Conservation (phyloP, 2,329 filamentous ascomycete genomes). For the Talaromyces sp. region DNA sequence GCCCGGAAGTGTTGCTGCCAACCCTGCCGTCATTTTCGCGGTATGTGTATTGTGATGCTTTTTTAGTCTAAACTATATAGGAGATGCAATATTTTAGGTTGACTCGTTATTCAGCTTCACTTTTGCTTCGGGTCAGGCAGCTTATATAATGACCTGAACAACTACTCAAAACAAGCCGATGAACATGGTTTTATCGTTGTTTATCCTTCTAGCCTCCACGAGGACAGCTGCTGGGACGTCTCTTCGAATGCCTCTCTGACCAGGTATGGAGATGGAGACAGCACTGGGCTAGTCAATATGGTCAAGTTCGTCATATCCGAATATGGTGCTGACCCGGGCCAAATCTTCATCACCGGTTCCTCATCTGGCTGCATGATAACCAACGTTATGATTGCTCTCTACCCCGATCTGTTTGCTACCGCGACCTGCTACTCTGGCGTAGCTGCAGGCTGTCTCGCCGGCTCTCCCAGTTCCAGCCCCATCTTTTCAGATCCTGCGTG, state of each 20-base stretch:
- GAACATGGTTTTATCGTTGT: constrained; percentile 6
- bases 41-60: background rate
- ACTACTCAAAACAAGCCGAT: background rate
- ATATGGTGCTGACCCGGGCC: constrained; percentile 1
- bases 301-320: constrained; percentile 4
- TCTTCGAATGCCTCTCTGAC: background rate
- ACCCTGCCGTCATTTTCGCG: constrained; percentile 8
- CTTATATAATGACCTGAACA: too few species aligned
- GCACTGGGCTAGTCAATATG: constrained; percentile 3
- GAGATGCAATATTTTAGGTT: too few species aligned
- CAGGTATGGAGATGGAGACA: background rate
- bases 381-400: constrained; percentile 3
- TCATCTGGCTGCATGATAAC: constrained; percentile 8
- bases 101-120: too few species aligned
- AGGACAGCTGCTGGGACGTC: constrained; percentile 4
- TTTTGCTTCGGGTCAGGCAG: too few species aligned
- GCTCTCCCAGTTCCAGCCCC: background rate
- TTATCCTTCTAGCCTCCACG: background rate
- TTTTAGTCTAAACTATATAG: too few species aligned
- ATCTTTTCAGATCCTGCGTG: constrained; percentile 1
- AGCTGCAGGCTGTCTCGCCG: constrained; percentile 1
- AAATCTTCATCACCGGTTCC: constrained; percentile 4
- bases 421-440: constrained; percentile 1
- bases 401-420: constrained; percentile 6
- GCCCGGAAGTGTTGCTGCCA: background rate